A percentile compares a stretch with the other conserved stretches of the same genome.
phyloP scores from a whole-genome alignment of 2,329 filamentous ascomycete genomes.

The Didymella sp. region DNA sequence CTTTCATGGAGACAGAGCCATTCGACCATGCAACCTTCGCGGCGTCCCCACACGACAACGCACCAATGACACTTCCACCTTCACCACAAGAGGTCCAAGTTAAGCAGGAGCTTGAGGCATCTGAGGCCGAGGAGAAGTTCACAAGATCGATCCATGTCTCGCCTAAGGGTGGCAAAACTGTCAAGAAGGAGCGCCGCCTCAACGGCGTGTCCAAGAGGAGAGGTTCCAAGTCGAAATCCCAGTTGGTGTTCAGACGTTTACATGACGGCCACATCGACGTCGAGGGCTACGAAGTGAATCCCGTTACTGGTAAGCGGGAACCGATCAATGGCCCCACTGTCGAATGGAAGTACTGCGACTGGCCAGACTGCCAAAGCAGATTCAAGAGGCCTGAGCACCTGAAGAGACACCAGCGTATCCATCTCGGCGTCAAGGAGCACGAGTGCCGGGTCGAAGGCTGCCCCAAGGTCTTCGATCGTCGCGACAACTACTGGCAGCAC shows the following conservation, averaged over 20 bases:
- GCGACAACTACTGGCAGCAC: constrained; percentile 48
- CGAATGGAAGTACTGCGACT: constrained; percentile 20
- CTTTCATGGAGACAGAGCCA: constrained; percentile 14
- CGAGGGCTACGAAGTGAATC: constrained; percentile 16
- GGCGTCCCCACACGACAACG: constrained; percentile 21
- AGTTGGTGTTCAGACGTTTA: constrained; percentile 14
- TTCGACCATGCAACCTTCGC: constrained; percentile 14
- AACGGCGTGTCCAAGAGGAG: constrained; percentile 18
- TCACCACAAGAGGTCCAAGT: constrained; percentile 33
- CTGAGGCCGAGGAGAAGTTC: constrained; percentile 22
- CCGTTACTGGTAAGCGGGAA: constrained; percentile 14
- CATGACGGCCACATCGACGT: constrained; percentile 20
- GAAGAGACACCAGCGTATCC: constrained; percentile 40
- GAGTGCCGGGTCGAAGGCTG: constrained; percentile 34
- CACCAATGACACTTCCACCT: constrained; percentile 12
- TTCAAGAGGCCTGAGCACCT: constrained; percentile 44
- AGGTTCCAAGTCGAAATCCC: constrained; percentile 14
- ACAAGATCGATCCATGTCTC: constrained; percentile 33
- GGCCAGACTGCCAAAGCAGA: constrained; percentile 11
- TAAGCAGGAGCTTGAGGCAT: constrained; percentile 32
- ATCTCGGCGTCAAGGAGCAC: constrained; percentile 30
- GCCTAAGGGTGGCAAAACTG: constrained; percentile 35
- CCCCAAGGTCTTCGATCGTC: constrained; percentile 37
- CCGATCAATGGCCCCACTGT: constrained; percentile 18
- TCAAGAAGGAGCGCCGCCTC: constrained; percentile 30